These are phyloP conservation scores for Chaetothyriales sp. DNA, from an alignment of 2,329 filamentous ascomycete genomes.

Conservation along the genomic window DNA sequence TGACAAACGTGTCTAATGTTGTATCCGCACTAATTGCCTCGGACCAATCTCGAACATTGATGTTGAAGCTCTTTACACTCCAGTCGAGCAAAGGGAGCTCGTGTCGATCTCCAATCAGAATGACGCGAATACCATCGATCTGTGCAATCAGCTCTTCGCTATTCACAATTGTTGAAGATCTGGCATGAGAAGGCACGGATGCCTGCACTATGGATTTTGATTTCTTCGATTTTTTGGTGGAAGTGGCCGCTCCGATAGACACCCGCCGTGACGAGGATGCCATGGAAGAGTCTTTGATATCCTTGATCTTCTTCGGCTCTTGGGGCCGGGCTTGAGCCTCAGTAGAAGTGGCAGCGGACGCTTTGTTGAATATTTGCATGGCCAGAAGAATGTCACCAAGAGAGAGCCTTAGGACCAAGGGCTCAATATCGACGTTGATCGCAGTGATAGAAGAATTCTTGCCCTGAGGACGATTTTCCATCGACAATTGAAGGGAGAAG, in stretches of 20 bases:
- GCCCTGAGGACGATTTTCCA: conserved; percentile 56
- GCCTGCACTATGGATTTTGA: conserved; percentile 30
- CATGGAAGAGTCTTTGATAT: conserved; percentile 22
- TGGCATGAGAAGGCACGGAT: conserved; percentile 29
- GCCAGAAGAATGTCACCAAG: conserved; percentile 88
- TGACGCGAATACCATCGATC: conserved; percentile 75
- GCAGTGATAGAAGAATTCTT: conserved; percentile 50
- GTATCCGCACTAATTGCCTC: conserved; percentile 73
- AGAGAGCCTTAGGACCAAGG: conserved; percentile 76
- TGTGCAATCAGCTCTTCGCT: conserved; percentile 72
- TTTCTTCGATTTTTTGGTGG: conserved; percentile 30
- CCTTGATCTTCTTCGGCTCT: conserved; percentile 37
- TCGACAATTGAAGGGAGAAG: conserved; percentile 77
- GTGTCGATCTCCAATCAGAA: conserved; percentile 88
- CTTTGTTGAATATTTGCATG: conserved; percentile 69
- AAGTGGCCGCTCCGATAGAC: conserved; percentile 32
- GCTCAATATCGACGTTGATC: conserved; percentile 78
- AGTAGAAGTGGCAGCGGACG: conserved; percentile 62
- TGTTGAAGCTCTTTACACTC: conserved; percentile 77
- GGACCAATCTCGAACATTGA: conserved; percentile 82
- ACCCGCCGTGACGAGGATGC: conserved; percentile 32
- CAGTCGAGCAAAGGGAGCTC: conserved; percentile 90
- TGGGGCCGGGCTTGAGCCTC: conserved; percentile 33
- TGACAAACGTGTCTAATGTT: conserved; percentile 83
- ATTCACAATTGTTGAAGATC: conserved; percentile 40